A percentile compares a stretch with the other conserved stretches of the same genome.
These are phyloP conservation scores for Dactylis glomerata DNA, from an alignment of 176 grass and related monocot genomes.

Conservation along the genomic window DNA sequence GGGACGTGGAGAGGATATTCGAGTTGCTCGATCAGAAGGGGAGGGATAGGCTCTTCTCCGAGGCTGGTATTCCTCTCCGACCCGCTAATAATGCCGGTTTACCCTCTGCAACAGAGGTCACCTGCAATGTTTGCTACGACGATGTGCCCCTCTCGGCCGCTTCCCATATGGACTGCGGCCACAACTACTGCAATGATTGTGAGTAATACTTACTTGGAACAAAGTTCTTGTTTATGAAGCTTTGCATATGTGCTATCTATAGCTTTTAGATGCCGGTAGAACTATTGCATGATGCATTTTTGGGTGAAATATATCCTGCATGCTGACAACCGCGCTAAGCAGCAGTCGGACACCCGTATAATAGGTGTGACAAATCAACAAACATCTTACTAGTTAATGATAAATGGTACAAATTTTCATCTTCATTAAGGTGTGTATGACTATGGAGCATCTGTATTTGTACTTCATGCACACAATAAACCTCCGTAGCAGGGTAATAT, in stretches of 20 bases:
- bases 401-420: not conserved
- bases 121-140: conserved; percentile 84
- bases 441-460: not conserved
- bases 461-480: not conserved
- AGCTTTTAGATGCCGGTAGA: not conserved
- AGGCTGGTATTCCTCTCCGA: conserved; percentile 65
- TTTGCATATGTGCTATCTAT: not conserved
- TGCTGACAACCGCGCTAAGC: not conserved
- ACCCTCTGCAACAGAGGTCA: conserved; percentile 29
- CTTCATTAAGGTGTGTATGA: not conserved
- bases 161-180: conserved; percentile 92
- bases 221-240: conserved; percentile 5
- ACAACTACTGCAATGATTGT: conserved; percentile 95
- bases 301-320: not conserved
- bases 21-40: conserved; percentile 96
- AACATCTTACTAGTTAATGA: not conserved
- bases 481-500: not conserved
- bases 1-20: conserved; percentile 94
- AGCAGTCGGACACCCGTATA: not conserved
- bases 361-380: not conserved
- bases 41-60: conserved; percentile 66
- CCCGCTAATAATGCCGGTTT: conserved; percentile 21
- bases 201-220: conserved; percentile 20
- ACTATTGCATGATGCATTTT: not conserved
- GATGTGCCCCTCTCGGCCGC: conserved; percentile 34